Evolutionary conservation across 805 yeast species (phyloP).

Genomic region (Citeromyces matritensis): DNA sequence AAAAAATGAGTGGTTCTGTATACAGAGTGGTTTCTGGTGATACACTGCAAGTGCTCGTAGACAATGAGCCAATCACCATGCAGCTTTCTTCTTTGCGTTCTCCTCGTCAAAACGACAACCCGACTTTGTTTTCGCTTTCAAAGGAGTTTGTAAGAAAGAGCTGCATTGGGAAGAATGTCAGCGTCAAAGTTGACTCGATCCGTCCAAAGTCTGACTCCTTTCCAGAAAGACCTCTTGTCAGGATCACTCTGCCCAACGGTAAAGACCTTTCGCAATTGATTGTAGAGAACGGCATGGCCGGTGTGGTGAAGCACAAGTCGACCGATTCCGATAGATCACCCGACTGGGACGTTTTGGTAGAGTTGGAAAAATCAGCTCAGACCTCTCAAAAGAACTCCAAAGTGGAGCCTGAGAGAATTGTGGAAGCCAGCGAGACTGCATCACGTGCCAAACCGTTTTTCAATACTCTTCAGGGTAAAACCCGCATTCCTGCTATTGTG

Average conservation of each 20-base stretch:
- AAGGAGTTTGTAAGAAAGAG: slow-evolving; percentile 59
- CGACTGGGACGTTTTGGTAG: slow-evolving; percentile 65
- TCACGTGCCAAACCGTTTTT: slow-evolving; percentile 63
- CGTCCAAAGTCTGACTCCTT: slow-evolving; percentile 44
- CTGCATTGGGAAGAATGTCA: slow-evolving; percentile 58
- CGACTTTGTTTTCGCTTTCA: slow-evolving; percentile 48
- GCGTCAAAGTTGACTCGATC: slow-evolving; percentile 44
- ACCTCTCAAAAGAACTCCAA: slow-evolving; percentile 31
- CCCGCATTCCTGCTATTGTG: slow-evolving; percentile 50
- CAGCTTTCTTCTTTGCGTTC: slow-evolving; percentile 67
- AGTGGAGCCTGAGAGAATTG: slow-evolving; percentile 42
- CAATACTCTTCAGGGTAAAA: slow-evolving; percentile 52
- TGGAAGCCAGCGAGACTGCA: slow-evolving; percentile 68
- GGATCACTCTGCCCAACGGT: slow-evolving; percentile 34
- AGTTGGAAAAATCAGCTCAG: slow-evolving; percentile 47
- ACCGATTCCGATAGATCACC: slow-evolving; percentile 58
- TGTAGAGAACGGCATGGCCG: slow-evolving; percentile 54
- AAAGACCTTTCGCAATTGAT: slow-evolving; percentile 45
- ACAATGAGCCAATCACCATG: slow-evolving; percentile 40
- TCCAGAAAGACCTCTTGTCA: slow-evolving; percentile 55
- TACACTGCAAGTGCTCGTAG: slow-evolving; percentile 38
- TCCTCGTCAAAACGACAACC: slow-evolving; percentile 52
- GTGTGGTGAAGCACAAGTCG: slow-evolving; percentile 67
- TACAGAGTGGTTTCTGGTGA: slow-evolving; percentile 54
- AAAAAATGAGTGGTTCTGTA: slow-evolving; percentile 24